These are phyloP conservation scores for Globisporangium nodosum DNA, from an alignment of 352 stramenopile genomes.

Conservation along the genomic window DNA sequence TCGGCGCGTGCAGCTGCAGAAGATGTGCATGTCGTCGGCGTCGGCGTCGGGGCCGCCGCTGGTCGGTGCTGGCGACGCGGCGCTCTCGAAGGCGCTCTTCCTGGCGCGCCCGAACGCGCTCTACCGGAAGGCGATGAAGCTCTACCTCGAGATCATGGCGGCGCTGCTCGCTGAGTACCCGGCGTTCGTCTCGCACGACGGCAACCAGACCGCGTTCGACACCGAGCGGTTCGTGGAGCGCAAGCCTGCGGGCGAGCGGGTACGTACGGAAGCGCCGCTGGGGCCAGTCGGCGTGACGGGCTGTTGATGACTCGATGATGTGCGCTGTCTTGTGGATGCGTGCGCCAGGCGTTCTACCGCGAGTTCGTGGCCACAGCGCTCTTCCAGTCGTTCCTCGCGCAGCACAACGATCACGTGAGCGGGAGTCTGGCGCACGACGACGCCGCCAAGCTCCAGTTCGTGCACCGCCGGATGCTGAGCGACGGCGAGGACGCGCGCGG, in stretches of 20 bases:
- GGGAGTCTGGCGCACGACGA: conserved; percentile 23
- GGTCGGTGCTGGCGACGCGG: neutral
- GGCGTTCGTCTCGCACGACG: conserved; percentile 10
- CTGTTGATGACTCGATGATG: no score
- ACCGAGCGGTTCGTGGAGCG: conserved; percentile 16
- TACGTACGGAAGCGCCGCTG: conserved; percentile 4
- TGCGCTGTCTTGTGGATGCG: conserved; percentile 1
- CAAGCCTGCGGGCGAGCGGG: conserved; percentile 20
- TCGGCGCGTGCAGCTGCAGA: conserved; percentile 42
- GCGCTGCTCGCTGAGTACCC: conserved; percentile 16
- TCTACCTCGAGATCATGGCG: conserved; percentile 20
- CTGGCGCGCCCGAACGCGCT: conserved; percentile 17
- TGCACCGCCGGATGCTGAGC: conserved; percentile 25
- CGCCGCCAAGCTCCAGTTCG: conserved; percentile 31
- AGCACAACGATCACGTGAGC: conserved; percentile 31
- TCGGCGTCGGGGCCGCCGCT: neutral
- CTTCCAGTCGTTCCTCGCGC: conserved; percentile 34
- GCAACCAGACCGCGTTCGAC: conserved; percentile 17
- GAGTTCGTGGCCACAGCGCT: conserved; percentile 24
- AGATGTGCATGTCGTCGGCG: conserved; percentile 23
- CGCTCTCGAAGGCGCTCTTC: conserved; percentile 12
- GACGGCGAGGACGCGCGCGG: conserved; percentile 5
- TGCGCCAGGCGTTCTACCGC: conserved; percentile 23
- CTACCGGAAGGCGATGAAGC: conserved; percentile 25
- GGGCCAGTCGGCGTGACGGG: no score